Base-by-base conservation (phyloP, 2,329 filamentous ascomycete genomes). In the Fusarium mangiferae region DNA sequence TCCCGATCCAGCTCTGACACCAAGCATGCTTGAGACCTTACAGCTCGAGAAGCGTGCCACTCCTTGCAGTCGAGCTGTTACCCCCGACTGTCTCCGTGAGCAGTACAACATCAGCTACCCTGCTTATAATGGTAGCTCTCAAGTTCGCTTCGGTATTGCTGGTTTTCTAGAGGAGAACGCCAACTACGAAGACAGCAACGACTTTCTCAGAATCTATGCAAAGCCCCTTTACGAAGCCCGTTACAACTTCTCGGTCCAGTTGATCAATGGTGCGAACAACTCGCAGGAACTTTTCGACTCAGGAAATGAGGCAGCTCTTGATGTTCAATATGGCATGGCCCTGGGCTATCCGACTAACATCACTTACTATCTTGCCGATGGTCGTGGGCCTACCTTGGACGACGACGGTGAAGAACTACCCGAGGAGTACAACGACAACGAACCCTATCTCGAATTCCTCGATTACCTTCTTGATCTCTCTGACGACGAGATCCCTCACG, bases 391-490 rank as follows among this genome's bases (percentile, higher is more conserved):
- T 9, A 82, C 85, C 67, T 76, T 88, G 13, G 81, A 82, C 67
- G 73, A 80, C 10, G 62, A 82, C 17, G 84, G 86, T n/a, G 75
- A 81, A 5, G 64, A 81, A 2, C 49, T 84, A 7, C 66, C 79
- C 1, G 76, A 75, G 8, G 74, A 78, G 5, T 71, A 76, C 8
- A 77, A 78, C 56, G 78, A 84, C 68, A 90, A 91, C 76, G 89
- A 91, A 78, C 89, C 89, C 0, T 91, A 88, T 70, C 80, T 90
- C 9, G 85, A 87, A 42, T 87, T 88, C 72, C 81, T 90, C 20
- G 82, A 88, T 62, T 84, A 86, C 67, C 80, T 91, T 13, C 81
- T 90, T 3, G 79, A 74, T 28, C 82, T 84, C 67, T 77, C 81
- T 2, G 84, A 87, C 52, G 78, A 81, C 20, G 78, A 84, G 26